Evolutionary conservation across 331 rosid genomes (phyloP).

Genomic region (Rhamnella rubrinervis): DNA sequence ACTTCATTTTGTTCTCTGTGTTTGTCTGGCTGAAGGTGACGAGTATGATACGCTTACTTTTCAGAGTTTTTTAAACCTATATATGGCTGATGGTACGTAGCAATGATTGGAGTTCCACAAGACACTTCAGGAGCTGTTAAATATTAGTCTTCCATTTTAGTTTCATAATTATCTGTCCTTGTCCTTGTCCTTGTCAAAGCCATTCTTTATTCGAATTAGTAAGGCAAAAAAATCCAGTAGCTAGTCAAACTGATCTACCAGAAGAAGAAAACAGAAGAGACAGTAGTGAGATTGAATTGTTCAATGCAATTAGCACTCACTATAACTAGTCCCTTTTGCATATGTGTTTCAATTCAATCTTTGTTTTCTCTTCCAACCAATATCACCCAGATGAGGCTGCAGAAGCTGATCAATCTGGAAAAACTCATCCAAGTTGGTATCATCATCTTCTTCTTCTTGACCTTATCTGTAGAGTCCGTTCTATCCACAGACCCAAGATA

Average conservation of each 20-base stretch:
- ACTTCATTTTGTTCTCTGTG: too few relatives aligned
- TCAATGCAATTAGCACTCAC: background rate
- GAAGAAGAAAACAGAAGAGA: background rate
- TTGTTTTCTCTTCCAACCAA: background rate
- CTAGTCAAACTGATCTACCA: background rate
- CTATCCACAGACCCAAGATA: background rate
- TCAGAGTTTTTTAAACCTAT: too few relatives aligned
- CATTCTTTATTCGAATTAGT: background rate
- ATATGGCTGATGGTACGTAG: too few relatives aligned
- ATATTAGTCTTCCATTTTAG: background rate
- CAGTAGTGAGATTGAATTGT: background rate
- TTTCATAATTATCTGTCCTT: background rate
- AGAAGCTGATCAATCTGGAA: background rate
- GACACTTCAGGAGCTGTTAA: background rate
- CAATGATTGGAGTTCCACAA: too few relatives aligned
- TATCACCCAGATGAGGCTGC: constrained; percentile 5
- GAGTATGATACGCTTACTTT: too few relatives aligned
- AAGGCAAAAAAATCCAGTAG: background rate
- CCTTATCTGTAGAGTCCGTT: background rate
- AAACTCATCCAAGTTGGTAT: constrained; percentile 3
- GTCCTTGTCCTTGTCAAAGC: background rate
- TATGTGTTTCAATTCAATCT: background rate
- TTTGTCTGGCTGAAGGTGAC: too few relatives aligned
- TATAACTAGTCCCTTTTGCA: background rate
- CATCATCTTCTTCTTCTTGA: background rate